Base-by-base conservation (phyloP, 441 rosid species). In the Euphorbia schlechtendalii region DNA sequence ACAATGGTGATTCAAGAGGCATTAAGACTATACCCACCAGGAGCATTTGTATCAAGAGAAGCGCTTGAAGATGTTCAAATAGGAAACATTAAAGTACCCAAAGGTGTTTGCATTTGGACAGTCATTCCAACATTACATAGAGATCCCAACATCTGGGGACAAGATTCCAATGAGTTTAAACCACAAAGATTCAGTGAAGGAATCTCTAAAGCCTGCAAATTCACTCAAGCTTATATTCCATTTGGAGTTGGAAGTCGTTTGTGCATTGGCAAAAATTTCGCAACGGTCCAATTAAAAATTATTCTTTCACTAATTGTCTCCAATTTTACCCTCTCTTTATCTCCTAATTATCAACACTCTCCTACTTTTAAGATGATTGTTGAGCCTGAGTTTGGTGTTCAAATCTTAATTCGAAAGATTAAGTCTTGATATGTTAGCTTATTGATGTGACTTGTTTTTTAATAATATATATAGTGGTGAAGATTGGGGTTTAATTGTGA, bases 191-290 rank as follows among this genome's bases (percentile, higher is more conserved):
- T 88, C 46, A 38, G 61, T 1, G 66, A 76, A 0, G 96, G 96
- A 5, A 73, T 84, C 70, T 69, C 84, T 0, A 84, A 76, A 56
- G 91, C 92, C 22, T 88, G 89, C 82, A 83, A 79, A 52, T 71
- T 59, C 32, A 80, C 85, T 0, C 89, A 88, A 41, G 82, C 80
- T 18, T 88, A 82, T 56, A 69, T 86, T 13, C 96, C 96, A 0
- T 88, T 86, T 43, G 89, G 96, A n/a, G 68, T 81, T 0, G 96
- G 96, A 3, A 74, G 85, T 61, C 82, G 96, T 4, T 22, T 76
- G 54, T 88, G 96, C 71, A 32, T 86, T 56, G 92, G 89, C 20
- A 76, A 56, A 67, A 82, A 88, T 73, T 83, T 86, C 1, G 89
- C 85, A 0, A 78, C 81, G 84, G 75, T 71, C 60, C 69, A 86